Evolutionary conservation across 2,329 filamentous ascomycete species (phyloP), one percentile per base, ranked within the genome.

Genomic region (Ustilaginoidea virens): DNA sequence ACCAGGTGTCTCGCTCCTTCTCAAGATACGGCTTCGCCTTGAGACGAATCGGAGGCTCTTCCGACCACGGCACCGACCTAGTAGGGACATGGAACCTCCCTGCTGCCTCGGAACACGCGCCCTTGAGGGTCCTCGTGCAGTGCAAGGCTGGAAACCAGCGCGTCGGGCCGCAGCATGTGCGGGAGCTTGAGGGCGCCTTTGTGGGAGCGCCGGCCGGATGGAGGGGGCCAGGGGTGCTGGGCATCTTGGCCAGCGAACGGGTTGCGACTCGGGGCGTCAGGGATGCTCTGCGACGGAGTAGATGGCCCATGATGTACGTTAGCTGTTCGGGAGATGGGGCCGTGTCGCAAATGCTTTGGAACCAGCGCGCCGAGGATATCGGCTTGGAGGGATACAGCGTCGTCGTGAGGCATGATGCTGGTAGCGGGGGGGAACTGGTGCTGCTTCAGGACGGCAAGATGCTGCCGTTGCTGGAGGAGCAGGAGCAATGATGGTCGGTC

Each of bases 181-280:
- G 80, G n/a, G 80, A 87, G 53, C 63, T 87, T 3, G 80, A 83
- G 45, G 87, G 87, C 4, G 71, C 82, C 0, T 79, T 90, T 44
- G 63, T 64, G 2, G 74, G 73, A 9, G 79, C 80, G 5, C 85
- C 83, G 1, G 56, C 65, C 0, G 77, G 75, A 1, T 92, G 80
- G 80, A 61, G 72, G 30, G 69, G 66, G 0, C 48, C 59, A 2
- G 63, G 66, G 10, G 72, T 80, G 5, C 48, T 93, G 19, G 86
- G 73, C 0, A 44, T 93, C 11, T 52, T 94, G 30, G 76, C 80
- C 15, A 67, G 72, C 4, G 71, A 75, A 37, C 61, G 66, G 35
- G 61, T 72, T 30, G 79, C 83, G 18, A 92, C 85, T 0, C 79
- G 72, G 44, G 87, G 86, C 1, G 73, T 92, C 3, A 59, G 80